Conservation (phyloP, 192 early-diverging fungal species). For the Backusella sp. region DNA sequence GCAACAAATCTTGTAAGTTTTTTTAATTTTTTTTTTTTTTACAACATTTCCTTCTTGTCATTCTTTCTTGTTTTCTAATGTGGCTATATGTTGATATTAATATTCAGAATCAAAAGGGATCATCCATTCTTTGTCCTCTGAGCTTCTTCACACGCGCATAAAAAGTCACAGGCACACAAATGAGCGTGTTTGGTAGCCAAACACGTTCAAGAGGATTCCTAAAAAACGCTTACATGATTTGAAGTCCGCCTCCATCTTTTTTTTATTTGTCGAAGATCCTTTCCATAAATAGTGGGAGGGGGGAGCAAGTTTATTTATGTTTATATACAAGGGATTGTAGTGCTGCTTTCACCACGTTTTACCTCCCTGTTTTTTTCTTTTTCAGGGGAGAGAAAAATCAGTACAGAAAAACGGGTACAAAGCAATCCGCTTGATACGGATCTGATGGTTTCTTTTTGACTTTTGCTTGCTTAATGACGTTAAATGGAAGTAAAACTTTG, state of each 20-base stretch:
- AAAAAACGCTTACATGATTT: not conserved
- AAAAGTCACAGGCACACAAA: constrained; percentile 10
- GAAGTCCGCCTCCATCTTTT: not conserved
- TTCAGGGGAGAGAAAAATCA: not conserved
- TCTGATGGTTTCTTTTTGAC: not conserved
- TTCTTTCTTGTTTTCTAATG: not conserved
- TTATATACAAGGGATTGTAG: not conserved
- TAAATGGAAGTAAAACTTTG: not conserved
- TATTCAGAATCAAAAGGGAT: not conserved
- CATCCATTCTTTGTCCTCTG: constrained; percentile 4
- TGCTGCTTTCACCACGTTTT: not conserved
- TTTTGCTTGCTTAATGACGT: not conserved
- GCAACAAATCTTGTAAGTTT: not conserved
- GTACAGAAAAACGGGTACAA: not conserved
- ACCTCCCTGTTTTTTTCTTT: constrained; percentile 4
- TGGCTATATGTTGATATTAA: not conserved
- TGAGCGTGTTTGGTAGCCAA: not conserved
- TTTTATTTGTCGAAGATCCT: constrained; percentile 10
- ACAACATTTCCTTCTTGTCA: not conserved
- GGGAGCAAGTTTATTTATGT: not conserved
- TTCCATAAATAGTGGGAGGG: not conserved
- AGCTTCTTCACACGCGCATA: constrained; percentile 10
- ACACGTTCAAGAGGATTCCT: constrained; percentile 2
- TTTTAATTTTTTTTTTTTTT: not conserved
- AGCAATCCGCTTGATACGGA: not conserved